Conservation (phyloP, 768 basidiomycete species). For the Naganishia kalamii region DNA sequence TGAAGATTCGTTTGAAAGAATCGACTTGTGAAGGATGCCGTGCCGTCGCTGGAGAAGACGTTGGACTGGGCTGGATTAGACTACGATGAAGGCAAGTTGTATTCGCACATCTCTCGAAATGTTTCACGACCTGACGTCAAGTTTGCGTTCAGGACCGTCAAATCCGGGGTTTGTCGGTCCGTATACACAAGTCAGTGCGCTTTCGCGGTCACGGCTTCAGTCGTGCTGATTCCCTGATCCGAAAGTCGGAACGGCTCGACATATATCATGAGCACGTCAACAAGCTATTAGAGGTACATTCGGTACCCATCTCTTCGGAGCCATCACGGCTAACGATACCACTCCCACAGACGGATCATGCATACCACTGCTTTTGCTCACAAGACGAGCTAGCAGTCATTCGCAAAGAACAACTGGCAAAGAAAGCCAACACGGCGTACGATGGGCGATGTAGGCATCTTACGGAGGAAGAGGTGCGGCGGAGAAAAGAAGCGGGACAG, state of each 20-base stretch:
- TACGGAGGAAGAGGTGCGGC: conserved; percentile 73
- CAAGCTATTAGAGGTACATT: conserved; percentile 66
- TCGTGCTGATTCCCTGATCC: not conserved
- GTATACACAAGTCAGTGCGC: conserved; percentile 67
- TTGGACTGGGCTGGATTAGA: conserved; percentile 85
- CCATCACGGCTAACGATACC: not conserved
- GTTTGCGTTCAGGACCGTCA: conserved; percentile 60
- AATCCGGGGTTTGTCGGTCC: conserved; percentile 67
- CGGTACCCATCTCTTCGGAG: not conserved
- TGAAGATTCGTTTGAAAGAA: conserved; percentile 53
- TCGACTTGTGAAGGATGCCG: conserved; percentile 72
- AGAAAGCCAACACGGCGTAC: conserved; percentile 55
- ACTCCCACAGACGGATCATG: conserved; percentile 63
- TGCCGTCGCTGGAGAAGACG: conserved; percentile 68
- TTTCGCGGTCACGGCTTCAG: not conserved
- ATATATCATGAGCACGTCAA: conserved; percentile 69
- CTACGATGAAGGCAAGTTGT: conserved; percentile 73
- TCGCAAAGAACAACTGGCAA: conserved; percentile 68
- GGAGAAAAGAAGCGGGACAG: conserved; percentile 68
- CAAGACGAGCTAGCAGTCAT: conserved; percentile 62
- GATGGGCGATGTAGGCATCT: conserved; percentile 82
- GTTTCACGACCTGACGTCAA: not conserved
- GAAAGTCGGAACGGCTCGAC: conserved; percentile 78
- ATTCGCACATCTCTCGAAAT: conserved; percentile 1
- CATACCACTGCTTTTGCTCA: conserved; percentile 93